Evolutionary conservation across 306 rosid species (phyloP).

Genomic region (Pyrus bretschneideri): DNA sequence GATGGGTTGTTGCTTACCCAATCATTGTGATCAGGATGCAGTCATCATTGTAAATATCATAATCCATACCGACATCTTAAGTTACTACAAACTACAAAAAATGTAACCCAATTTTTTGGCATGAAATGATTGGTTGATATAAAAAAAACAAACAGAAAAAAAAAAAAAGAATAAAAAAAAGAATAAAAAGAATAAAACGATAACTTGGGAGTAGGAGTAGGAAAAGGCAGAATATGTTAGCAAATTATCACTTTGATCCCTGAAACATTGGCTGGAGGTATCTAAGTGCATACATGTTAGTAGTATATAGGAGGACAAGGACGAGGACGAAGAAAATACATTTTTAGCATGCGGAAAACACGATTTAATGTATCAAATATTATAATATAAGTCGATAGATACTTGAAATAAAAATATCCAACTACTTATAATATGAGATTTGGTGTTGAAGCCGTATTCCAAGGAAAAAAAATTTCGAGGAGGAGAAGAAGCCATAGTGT

Average conservation of each 20-base stretch:
- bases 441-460: too few species aligned
- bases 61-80: not conserved
- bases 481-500: not conserved
- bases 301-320: too few species aligned
- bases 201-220: not conserved
- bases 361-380: too few species aligned
- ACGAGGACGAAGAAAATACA: too few species aligned
- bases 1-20: conserved; percentile 1
- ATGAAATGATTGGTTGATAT: not conserved
- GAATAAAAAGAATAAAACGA: not conserved
- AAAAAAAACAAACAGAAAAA: not conserved
- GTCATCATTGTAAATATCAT: not conserved
- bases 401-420: too few species aligned
- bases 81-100: not conserved
- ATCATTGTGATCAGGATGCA: not conserved
- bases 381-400: too few species aligned
- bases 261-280: not conserved
- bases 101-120: not conserved
- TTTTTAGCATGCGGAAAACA: too few species aligned
- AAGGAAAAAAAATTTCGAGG: too few species aligned
- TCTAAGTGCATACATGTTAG: not conserved
- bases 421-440: too few species aligned
- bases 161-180: too few species aligned
- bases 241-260: not conserved
- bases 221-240: not conserved